Evolutionary conservation across 495 filamentous ascomycete species (phyloP).

Genomic region (Thermothielavioides terrestris): DNA sequence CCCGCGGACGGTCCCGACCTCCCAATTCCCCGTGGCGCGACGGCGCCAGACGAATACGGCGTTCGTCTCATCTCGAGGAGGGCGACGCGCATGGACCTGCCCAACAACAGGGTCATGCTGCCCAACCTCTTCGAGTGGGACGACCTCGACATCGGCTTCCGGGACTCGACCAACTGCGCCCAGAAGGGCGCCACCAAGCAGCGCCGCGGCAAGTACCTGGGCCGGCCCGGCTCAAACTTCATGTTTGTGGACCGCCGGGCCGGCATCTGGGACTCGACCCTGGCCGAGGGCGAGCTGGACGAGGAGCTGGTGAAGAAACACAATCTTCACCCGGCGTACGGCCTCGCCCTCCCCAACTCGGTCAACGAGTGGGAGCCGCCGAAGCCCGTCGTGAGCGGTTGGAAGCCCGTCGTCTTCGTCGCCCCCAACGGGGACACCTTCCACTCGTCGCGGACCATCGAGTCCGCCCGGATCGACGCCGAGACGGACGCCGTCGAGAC

Average conservation of each 20-base stretch:
- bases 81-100: slow-evolving; percentile 20
- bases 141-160: slow-evolving; percentile 41
- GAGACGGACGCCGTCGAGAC: slow-evolving; percentile 14
- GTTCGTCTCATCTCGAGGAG: slow-evolving; percentile 30
- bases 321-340: slow-evolving; percentile 35
- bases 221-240: slow-evolving; percentile 33
- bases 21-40: slow-evolving; percentile 32
- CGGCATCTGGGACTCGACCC: slow-evolving; percentile 35
- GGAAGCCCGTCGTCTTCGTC: slow-evolving; percentile 30
- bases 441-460: slow-evolving; percentile 36
- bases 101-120: slow-evolving; percentile 39
- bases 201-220: slow-evolving; percentile 32
- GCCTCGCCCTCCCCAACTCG: slow-evolving; percentile 32
- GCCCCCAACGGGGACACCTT: slow-evolving; percentile 24
- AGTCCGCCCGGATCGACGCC: slow-evolving; percentile 24
- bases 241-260: slow-evolving; percentile 36
- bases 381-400: slow-evolving; percentile 22
- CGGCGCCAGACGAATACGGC: slow-evolving; percentile 33
- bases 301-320: slow-evolving; percentile 33
- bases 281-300: slow-evolving; percentile 34
- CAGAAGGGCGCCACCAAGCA: slow-evolving; percentile 32
- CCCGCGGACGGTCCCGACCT: slow-evolving; percentile 20
- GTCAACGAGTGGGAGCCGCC: slow-evolving; percentile 31
- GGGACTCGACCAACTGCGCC: slow-evolving; percentile 39
- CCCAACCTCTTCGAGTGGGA: slow-evolving; percentile 31